Conservation (phyloP, 2,329 filamentous ascomycete species). For the Nannizziopsis arthrosporioides region DNA sequence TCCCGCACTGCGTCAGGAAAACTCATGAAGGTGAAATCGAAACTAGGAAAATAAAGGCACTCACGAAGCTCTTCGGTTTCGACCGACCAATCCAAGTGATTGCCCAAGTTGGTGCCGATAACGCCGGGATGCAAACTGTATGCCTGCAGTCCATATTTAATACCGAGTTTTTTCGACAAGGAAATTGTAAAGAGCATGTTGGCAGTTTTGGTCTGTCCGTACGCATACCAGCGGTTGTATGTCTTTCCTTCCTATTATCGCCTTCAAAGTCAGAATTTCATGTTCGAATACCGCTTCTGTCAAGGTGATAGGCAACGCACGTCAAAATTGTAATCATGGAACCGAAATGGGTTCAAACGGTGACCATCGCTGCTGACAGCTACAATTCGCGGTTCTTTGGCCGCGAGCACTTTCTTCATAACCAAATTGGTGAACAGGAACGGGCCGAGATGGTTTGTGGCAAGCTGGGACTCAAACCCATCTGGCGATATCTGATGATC, state of each 20-base stretch:
- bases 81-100: slow-evolving; percentile 18
- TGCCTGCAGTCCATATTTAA: slow-evolving; percentile 1
- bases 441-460: slow-evolving; percentile 30
- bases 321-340: slow-evolving; percentile 37
- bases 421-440: slow-evolving; percentile 10
- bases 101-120: slow-evolving; percentile 17
- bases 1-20: neutral
- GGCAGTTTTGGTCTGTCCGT: slow-evolving; percentile 42
- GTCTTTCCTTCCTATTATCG: slow-evolving; percentile 18
- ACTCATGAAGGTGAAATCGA: neutral
- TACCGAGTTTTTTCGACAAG: slow-evolving; percentile 8
- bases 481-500: slow-evolving; percentile 24
- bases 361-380: slow-evolving; percentile 38
- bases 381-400: slow-evolving; percentile 29
- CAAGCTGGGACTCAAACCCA: slow-evolving; percentile 31
- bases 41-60: neutral
- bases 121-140: slow-evolving; percentile 13
- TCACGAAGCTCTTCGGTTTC: neutral
- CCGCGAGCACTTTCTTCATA: slow-evolving; percentile 22
- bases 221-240: slow-evolving; percentile 32
- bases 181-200: slow-evolving; percentile 36
- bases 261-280: neutral
- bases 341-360: slow-evolving; percentile 33
- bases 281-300: slow-evolving; percentile 1
- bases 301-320: slow-evolving; percentile 19